phyloP scores from a whole-genome alignment of 176 grass and related monocot genomes.

The Cenchrus americanus region DNA sequence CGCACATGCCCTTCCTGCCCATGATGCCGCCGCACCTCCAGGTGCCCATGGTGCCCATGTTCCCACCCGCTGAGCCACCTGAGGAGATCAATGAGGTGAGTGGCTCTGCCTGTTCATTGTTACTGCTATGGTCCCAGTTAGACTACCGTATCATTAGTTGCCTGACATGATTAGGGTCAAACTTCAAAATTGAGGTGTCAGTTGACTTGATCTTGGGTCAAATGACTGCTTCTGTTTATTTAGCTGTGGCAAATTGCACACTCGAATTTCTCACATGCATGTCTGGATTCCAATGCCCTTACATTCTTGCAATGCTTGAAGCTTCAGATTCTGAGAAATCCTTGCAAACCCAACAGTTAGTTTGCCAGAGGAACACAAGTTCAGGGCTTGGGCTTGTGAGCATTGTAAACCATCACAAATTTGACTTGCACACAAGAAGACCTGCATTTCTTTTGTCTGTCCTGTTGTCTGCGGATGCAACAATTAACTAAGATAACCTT shows the following conservation, averaged over 20 bases:
- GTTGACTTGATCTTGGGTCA: neutral
- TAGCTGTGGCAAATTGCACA: neutral
- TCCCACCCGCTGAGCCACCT: conserved; percentile 23
- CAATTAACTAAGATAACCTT: conserved; percentile 1
- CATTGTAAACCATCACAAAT: conserved; percentile 5
- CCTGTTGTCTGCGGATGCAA: neutral
- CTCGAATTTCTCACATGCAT: neutral
- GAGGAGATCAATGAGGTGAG: conserved; percentile 64
- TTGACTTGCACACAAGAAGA: conserved; percentile 7
- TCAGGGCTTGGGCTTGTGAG: neutral
- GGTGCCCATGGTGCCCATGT: conserved; percentile 17
- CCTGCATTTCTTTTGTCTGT: neutral
- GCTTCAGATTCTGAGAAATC: neutral
- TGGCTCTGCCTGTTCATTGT: neutral
- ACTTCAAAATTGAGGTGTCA: neutral
- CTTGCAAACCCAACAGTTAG: neutral
- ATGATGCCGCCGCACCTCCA: conserved; percentile 55
- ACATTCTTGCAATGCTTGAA: neutral
- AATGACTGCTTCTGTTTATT: neutral
- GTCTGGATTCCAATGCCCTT: neutral
- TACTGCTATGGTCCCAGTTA: neutral
- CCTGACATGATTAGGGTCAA: neutral
- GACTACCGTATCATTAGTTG: neutral
- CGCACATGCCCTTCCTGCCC: conserved; percentile 58
- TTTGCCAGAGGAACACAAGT: neutral